Conservation (phyloP, 371 early-diverging fungal species). For the Caulochytrium protostelioides region DNA sequence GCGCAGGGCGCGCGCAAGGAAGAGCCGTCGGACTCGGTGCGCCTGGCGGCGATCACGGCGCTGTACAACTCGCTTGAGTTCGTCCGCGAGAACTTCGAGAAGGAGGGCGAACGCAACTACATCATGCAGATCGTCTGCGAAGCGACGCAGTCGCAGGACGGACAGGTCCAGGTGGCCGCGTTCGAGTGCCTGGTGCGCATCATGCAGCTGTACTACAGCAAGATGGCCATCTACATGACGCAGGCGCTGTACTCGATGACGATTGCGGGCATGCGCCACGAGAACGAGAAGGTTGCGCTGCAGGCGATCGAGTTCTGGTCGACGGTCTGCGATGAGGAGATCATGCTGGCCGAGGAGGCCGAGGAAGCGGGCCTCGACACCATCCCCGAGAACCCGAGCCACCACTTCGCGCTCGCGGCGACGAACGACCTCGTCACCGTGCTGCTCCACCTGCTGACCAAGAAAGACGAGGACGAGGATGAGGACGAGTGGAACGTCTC, state of each 20-base stretch:
- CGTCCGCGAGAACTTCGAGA: slow-evolving; percentile 68
- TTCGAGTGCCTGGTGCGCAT: slow-evolving; percentile 89
- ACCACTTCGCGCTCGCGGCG: slow-evolving; percentile 51
- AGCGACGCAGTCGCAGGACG: slow-evolving; percentile 55
- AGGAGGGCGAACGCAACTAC: slow-evolving; percentile 66
- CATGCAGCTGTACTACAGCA: slow-evolving; percentile 80
- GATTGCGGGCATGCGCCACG: slow-evolving; percentile 64
- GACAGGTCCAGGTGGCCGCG: slow-evolving; percentile 50
- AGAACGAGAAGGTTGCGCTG: slow-evolving; percentile 61
- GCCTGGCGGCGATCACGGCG: slow-evolving; percentile 66
- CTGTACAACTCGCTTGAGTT: slow-evolving; percentile 84
- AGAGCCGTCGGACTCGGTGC: slow-evolving; percentile 55
- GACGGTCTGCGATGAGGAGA: slow-evolving; percentile 86
- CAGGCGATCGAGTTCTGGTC: slow-evolving; percentile 98
- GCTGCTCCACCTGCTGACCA: slow-evolving; percentile 67
- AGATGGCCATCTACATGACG: slow-evolving; percentile 84
- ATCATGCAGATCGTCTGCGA: slow-evolving; percentile 97
- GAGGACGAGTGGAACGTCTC: slow-evolving; percentile 92
- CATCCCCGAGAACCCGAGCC: slow-evolving; percentile 5
- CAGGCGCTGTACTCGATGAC: slow-evolving; percentile 82
- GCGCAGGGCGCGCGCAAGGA: slow-evolving; percentile 76
- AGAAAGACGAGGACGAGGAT: slow-evolving; percentile 87
- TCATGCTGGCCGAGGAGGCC: slow-evolving; percentile 35
- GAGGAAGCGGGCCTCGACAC: slow-evolving; percentile 16
- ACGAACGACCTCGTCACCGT: slow-evolving; percentile 60